Evolutionary conservation across 1,139 yeast species (phyloP).

Genomic region (Pneumocystis sp.): DNA sequence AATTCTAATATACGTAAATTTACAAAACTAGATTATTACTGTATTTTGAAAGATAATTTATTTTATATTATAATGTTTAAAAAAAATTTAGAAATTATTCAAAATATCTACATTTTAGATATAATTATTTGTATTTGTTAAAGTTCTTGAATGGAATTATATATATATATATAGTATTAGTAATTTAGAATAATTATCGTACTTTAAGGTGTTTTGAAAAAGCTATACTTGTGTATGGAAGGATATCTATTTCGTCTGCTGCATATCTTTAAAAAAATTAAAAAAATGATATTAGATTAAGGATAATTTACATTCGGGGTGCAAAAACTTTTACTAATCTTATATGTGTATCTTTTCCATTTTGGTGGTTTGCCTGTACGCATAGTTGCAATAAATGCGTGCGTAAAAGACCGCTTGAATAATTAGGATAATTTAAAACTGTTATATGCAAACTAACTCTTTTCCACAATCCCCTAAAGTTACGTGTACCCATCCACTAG

Average conservation of each 20-base stretch:
- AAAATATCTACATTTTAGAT: not conserved
- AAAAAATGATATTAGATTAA: not conserved
- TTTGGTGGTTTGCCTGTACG: slow-evolving; percentile 76
- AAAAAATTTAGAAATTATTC: not conserved
- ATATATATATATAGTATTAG: not conserved
- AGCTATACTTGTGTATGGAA: not conserved
- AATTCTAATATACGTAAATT: not conserved
- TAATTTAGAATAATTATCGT: not conserved
- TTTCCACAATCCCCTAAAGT: slow-evolving; percentile 8
- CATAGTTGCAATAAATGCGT: slow-evolving; percentile 57
- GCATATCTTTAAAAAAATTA: not conserved
- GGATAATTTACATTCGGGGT: slow-evolving; percentile 20
- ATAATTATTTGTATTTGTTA: not conserved
- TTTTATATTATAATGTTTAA: not conserved
- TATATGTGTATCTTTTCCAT: slow-evolving; percentile 89
- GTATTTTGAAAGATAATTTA: not conserved
- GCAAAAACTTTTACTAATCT: slow-evolving; percentile 51
- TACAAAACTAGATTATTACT: not conserved
- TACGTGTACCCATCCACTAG: slow-evolving; percentile 77
- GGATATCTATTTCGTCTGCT: not conserved
- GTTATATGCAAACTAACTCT: slow-evolving; percentile 1
- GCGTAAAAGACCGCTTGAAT: slow-evolving; percentile 37
- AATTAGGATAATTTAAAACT: not conserved
- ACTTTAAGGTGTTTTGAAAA: not conserved
- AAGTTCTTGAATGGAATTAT: not conserved